phyloP scores from a whole-genome alignment of 306 rosid genomes.

The Leucaena leucocephala region DNA sequence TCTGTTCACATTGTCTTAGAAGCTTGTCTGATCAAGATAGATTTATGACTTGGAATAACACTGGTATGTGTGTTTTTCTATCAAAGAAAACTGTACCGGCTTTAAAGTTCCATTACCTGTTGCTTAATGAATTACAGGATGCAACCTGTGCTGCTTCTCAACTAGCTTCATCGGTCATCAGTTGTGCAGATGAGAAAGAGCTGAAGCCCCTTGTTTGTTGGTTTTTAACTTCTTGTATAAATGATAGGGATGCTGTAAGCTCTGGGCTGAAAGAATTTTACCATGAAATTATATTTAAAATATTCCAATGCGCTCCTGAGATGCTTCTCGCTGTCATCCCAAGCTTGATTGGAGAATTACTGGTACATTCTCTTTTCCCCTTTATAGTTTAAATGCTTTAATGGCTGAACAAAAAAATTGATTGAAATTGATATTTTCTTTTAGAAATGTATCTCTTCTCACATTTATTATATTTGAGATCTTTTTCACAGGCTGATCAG shows the following conservation, averaged over 20 bases:
- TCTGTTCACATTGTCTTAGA: not conserved
- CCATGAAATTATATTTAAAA: constrained; percentile 76
- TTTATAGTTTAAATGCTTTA: constrained; percentile 15
- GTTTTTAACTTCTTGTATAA: constrained; percentile 75
- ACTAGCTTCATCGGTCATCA: constrained; percentile 71
- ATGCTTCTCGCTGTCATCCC: constrained; percentile 84
- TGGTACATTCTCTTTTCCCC: constrained; percentile 50
- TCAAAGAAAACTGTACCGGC: not conserved
- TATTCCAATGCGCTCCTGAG: constrained; percentile 76
- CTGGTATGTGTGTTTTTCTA: constrained; percentile 19
- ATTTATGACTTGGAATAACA: constrained; percentile 11
- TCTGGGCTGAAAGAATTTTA: constrained; percentile 73
- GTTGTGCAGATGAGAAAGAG: constrained; percentile 66
- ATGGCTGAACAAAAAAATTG: constrained; percentile 12
- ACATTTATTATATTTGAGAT: constrained; percentile 32
- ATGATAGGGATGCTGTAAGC: constrained; percentile 63
- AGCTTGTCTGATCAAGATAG: not conserved
- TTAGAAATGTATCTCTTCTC: constrained; percentile 12
- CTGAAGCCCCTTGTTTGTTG: constrained; percentile 70
- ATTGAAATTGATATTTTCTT: constrained; percentile 17
- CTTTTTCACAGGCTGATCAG: constrained; percentile 75
- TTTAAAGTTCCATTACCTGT: constrained; percentile 33
- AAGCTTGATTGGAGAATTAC: constrained; percentile 67
- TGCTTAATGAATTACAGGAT: constrained; percentile 52
- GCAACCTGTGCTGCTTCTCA: constrained; percentile 66